Conservation (phyloP, 1,139 yeast genomes). For the Neolecta irregularis region DNA sequence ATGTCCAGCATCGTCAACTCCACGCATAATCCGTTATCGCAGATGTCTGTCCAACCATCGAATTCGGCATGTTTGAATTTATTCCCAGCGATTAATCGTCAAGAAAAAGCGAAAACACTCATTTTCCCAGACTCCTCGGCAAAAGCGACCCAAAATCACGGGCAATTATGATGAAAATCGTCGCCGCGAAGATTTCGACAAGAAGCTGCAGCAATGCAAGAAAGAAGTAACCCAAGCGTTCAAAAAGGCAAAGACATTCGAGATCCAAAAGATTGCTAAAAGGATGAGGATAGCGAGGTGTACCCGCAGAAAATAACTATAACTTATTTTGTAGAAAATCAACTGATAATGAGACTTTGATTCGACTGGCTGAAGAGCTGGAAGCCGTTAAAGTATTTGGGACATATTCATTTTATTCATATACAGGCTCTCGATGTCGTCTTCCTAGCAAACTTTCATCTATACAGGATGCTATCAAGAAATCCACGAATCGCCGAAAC, state of each 20-base stretch:
- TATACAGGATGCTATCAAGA: neutral
- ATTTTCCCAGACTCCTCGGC: too few relatives aligned
- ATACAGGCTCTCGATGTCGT: constrained; percentile 5
- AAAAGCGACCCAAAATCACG: too few relatives aligned
- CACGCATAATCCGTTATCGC: too few relatives aligned
- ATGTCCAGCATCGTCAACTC: too few relatives aligned
- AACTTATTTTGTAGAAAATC: constrained; percentile 7
- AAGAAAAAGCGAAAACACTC: too few relatives aligned
- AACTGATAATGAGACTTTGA: neutral
- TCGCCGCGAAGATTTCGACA: constrained; percentile 21
- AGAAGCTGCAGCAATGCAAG: constrained; percentile 23
- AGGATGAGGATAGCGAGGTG: constrained; percentile 13
- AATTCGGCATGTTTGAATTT: too few relatives aligned
- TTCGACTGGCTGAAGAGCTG: constrained; percentile 19
- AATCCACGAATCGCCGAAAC: too few relatives aligned
- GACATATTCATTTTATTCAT: constrained; percentile 15
- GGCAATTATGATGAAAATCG: too few relatives aligned
- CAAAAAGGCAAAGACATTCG: constrained; percentile 21
- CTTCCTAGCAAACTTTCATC: constrained; percentile 6
- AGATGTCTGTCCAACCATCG: too few relatives aligned
- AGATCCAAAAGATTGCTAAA: constrained; percentile 21
- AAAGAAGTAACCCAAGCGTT: constrained; percentile 20
- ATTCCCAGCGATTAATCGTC: too few relatives aligned
- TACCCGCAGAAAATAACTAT: constrained; percentile 13
- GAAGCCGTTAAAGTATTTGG: constrained; percentile 18